phyloP scores from a whole-genome alignment of 805 yeast genomes.

The Candida xiaguanensis region DNA sequence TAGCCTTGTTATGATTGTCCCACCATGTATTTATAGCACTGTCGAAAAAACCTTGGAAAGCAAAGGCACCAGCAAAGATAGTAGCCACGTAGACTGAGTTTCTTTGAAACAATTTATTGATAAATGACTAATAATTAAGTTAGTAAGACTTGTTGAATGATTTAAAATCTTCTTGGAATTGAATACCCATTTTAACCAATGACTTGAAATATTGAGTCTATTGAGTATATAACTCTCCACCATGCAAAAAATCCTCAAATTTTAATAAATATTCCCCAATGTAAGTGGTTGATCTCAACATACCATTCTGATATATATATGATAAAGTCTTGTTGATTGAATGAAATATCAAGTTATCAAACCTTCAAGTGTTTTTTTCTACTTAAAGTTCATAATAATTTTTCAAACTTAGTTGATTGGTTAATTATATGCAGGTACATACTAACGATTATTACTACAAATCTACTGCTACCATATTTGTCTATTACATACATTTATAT shows the following conservation, averaged over 20 bases:
- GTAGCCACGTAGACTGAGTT: constrained; percentile 85
- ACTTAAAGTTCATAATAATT: constrained; percentile 4
- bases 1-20: constrained; percentile 77
- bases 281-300: too few species aligned
- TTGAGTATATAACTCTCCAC: too few species aligned
- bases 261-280: too few species aligned
- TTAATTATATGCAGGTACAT: constrained; percentile 6
- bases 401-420: constrained; percentile 23
- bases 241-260: too few species aligned
- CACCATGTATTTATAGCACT: constrained; percentile 64
- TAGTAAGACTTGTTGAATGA: constrained; percentile 5
- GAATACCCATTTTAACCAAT: too few species aligned
- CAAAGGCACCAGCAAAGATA: constrained; percentile 78
- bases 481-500: background rate
- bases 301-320: too few species aligned
- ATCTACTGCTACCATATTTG: background rate
- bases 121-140: constrained; percentile 7
- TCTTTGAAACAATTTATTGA: constrained; percentile 60
- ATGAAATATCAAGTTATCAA: background rate
- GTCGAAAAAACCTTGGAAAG: constrained; percentile 78
- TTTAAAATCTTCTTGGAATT: too few species aligned
- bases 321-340: too few species aligned
- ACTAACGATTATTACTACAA: too few species aligned
- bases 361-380: constrained; percentile 1
- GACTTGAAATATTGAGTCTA: too few species aligned